Conservation (phyloP, 176 grass and related monocot genomes). For the Avena eriantha region DNA sequence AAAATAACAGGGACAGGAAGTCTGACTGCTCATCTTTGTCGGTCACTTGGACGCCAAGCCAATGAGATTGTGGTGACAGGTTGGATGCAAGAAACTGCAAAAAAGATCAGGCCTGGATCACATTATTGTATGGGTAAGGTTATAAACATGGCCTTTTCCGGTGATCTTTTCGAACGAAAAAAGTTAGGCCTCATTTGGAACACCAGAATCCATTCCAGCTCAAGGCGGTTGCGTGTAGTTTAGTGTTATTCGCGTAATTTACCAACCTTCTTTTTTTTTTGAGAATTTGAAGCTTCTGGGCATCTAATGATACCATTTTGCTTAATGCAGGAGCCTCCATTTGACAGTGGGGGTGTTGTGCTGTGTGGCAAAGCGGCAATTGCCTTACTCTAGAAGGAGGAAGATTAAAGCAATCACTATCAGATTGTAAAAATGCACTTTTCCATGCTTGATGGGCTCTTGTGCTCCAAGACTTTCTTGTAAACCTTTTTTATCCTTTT, state of each 20-base stretch:
- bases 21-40: background rate
- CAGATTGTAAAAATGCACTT: constrained; percentile 41
- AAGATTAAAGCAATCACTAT: constrained; percentile 27
- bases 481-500: background rate
- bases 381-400: constrained; percentile 44
- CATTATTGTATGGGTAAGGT: constrained; percentile 19
- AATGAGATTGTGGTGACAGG: constrained; percentile 42
- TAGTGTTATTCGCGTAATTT: background rate
- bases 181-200: constrained; percentile 22
- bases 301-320: constrained; percentile 21
- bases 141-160: constrained; percentile 9
- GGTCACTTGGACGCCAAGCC: constrained; percentile 32
- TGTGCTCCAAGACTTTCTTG: constrained; percentile 18
- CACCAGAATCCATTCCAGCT: background rate
- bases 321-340: constrained; percentile 43
- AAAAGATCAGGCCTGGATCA: constrained; percentile 3
- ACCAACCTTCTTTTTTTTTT: background rate
- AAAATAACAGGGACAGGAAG: constrained; percentile 5
- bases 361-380: constrained; percentile 32
- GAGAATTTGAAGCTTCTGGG: constrained; percentile 38
- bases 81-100: constrained; percentile 22
- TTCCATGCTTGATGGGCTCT: constrained; percentile 2
- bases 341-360: constrained; percentile 18
- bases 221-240: background rate
- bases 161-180: background rate